Percentiles rank a stretch among this genome's conserved stretches.
phyloP scores from a whole-genome alignment of 2,329 filamentous ascomycete species.

The Sclerotiophoma versabilis region DNA sequence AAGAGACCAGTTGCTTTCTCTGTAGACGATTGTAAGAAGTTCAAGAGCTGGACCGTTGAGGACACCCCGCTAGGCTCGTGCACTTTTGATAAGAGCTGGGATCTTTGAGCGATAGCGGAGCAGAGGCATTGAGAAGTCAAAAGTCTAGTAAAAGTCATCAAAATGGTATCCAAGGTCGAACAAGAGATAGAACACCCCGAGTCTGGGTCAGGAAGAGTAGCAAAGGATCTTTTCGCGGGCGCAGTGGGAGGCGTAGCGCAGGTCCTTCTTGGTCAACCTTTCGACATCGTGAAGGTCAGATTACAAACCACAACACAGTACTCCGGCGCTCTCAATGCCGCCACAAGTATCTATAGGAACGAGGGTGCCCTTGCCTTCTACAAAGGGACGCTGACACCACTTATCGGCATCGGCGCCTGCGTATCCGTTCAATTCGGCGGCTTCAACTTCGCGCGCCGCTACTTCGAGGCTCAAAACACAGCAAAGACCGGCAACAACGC shows the following conservation, averaged over 20 bases:
- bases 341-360: constrained; percentile 81
- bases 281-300: constrained; percentile 83
- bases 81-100: constrained; percentile 6
- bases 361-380: constrained; percentile 95
- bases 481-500: constrained; percentile 51
- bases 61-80: not conserved
- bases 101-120: constrained; percentile 6
- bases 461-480: constrained; percentile 77
- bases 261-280: constrained; percentile 81
- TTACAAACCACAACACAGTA: constrained; percentile 89
- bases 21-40: not conserved
- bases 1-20: not conserved
- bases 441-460: constrained; percentile 90
- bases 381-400: constrained; percentile 93
- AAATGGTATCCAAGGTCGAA: constrained; percentile 37
- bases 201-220: constrained; percentile 53
- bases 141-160: constrained; percentile 5
- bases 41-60: not conserved
- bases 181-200: constrained; percentile 49
- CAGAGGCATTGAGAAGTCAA: not conserved
- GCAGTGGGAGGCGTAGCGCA: constrained; percentile 93
- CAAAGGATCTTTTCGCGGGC: constrained; percentile 91
- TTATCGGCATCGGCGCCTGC: constrained; percentile 95
- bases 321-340: constrained; percentile 79
- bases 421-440: constrained; percentile 97